Percentiles rank a stretch among this genome's conserved stretches.
Conservation (phyloP, 2,329 filamentous ascomycete species). For the Ceratocystis diversiconidia region DNA sequence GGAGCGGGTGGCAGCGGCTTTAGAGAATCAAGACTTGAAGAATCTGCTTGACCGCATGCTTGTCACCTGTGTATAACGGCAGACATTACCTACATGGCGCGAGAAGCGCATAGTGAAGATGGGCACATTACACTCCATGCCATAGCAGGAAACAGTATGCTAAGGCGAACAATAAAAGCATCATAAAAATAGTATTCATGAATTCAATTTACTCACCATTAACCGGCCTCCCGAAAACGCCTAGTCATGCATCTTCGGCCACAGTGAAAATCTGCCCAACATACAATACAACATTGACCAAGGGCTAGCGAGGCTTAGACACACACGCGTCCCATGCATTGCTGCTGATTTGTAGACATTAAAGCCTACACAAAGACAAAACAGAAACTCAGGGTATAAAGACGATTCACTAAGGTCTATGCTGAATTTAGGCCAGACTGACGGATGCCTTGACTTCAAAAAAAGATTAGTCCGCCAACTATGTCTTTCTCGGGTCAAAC, state of each 20-base stretch:
- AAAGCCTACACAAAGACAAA: background rate
- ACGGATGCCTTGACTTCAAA: background rate
- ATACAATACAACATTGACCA: too few species aligned
- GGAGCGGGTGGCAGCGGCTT: slow-evolving; percentile 82
- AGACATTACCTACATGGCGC: background rate
- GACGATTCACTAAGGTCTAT: background rate
- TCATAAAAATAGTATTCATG: background rate
- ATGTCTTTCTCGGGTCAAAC: background rate
- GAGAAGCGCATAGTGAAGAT: background rate
- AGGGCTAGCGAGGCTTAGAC: too few species aligned
- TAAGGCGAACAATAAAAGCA: background rate
- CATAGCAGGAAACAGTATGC: slow-evolving; percentile 4
- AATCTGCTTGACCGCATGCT: slow-evolving; percentile 88
- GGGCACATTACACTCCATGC: background rate
- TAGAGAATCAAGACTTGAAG: slow-evolving; percentile 86
- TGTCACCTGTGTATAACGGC: slow-evolving; percentile 47
- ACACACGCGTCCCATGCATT: background rate
- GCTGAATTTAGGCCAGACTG: background rate
- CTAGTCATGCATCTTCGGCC: too few species aligned
- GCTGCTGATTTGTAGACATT: background rate
- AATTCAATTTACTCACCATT: background rate
- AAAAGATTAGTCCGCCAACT: background rate
- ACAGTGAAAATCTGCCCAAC: too few species aligned
- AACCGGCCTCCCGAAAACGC: background rate
- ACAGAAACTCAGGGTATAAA: background rate